Percentiles rank a stretch among this genome's conserved stretches.
phyloP scores from a whole-genome alignment of 83 land plant genomes.

The Picea abies region DNA sequence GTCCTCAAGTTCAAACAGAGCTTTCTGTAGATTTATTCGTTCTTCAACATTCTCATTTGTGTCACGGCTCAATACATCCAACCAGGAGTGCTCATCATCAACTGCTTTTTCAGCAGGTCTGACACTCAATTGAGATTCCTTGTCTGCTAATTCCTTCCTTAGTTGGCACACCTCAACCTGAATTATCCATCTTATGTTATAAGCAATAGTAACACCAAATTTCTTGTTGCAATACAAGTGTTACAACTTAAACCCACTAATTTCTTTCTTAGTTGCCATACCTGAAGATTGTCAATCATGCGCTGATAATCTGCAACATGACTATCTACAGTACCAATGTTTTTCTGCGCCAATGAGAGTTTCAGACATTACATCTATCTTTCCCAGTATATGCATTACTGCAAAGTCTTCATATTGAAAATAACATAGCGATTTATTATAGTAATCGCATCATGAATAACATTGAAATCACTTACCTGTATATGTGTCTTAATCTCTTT shows the following conservation, averaged over 20 bases:
- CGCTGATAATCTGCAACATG: conserved; percentile 94
- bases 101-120: conserved; percentile 69
- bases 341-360: conserved; percentile 64
- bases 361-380: background rate
- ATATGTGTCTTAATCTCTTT: conserved; percentile 97
- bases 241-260: background rate
- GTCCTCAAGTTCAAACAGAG: conserved; percentile 95
- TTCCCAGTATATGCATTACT: background rate
- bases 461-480: conserved; percentile 52
- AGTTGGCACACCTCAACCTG: conserved; percentile 88
- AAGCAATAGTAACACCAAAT: background rate
- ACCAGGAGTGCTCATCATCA: conserved; percentile 90
- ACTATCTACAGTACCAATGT: conserved; percentile 90
- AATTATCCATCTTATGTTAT: background rate
- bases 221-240: background rate
- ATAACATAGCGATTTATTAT: background rate
- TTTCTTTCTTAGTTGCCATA: conserved; percentile 19
- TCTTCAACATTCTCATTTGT: conserved; percentile 95
- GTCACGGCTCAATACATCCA: conserved; percentile 82
- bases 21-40: conserved; percentile 93
- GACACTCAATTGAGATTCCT: conserved; percentile 74
- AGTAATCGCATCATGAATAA: background rate
- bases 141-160: conserved; percentile 82
- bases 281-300: conserved; percentile 98
- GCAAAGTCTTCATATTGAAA: background rate